phyloP scores from a whole-genome alignment of 768 basidiomycete species.

The Collybia sordida region DNA sequence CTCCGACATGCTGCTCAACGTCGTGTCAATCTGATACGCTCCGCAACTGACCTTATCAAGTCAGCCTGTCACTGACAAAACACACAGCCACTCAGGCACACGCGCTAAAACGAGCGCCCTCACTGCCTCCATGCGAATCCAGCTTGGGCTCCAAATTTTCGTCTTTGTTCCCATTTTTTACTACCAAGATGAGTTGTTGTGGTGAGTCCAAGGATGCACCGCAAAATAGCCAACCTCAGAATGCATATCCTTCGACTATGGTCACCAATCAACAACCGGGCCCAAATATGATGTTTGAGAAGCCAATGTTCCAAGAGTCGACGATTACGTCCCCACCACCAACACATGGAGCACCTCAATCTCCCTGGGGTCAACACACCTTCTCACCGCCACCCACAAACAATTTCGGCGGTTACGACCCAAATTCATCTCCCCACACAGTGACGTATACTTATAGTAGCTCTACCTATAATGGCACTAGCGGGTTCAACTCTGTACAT shows the following conservation, averaged over 20 bases:
- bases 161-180: slow-evolving; percentile 4
- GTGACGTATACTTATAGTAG: slow-evolving; percentile 16
- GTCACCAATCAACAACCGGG: slow-evolving; percentile 55
- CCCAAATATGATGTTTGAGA: slow-evolving; percentile 37
- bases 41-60: no score
- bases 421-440: slow-evolving; percentile 14
- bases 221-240: slow-evolving; percentile 30
- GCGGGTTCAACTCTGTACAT: slow-evolving; percentile 21
- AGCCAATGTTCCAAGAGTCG: slow-evolving; percentile 41
- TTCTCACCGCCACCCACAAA: slow-evolving; percentile 35
- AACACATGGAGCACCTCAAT: slow-evolving; percentile 13
- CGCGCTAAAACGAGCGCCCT: slow-evolving; percentile 1
- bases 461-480: slow-evolving; percentile 22
- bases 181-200: slow-evolving; percentile 62
- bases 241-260: slow-evolving; percentile 22
- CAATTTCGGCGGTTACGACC: slow-evolving; percentile 27
- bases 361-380: slow-evolving; percentile 33
- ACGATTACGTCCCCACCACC: slow-evolving; percentile 34
- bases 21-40: no score
- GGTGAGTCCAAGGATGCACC: slow-evolving; percentile 41
- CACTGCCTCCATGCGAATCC: neutral
- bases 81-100: slow-evolving; percentile 31
- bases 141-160: slow-evolving; percentile 3
- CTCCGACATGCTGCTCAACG: no score
- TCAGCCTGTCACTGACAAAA: neutral